phyloP scores from a whole-genome alignment of 139 green algal species.

The Auxenochlorella pyrenoidosa region DNA sequence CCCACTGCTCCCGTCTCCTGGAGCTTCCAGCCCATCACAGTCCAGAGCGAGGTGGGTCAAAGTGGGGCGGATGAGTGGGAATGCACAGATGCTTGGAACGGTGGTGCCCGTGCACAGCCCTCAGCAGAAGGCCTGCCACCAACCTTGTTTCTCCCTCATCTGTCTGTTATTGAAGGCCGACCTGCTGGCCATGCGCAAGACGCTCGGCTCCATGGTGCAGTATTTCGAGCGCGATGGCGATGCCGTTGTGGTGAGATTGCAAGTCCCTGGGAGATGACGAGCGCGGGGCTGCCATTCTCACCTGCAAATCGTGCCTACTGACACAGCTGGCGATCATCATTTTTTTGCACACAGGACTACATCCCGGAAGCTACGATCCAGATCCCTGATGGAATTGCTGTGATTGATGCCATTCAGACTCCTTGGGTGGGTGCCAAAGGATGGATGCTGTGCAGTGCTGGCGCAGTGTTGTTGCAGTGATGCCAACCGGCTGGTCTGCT shows the following conservation, averaged over 20 bases:
- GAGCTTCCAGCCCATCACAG: slow-evolving; percentile 49
- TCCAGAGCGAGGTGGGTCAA: slow-evolving; percentile 47
- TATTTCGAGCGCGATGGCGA: slow-evolving; percentile 65
- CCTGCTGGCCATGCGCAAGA: slow-evolving; percentile 51
- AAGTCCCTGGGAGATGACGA: too few relatives aligned
- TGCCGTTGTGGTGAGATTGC: slow-evolving; percentile 11
- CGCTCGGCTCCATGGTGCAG: slow-evolving; percentile 37
- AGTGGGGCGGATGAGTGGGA: background rate
- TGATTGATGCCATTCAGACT: background rate
- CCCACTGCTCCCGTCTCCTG: slow-evolving; percentile 19
- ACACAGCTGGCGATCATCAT: too few relatives aligned
- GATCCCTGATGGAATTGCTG: background rate
- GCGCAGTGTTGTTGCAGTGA: too few relatives aligned
- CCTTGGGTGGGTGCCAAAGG: slow-evolving; percentile 14
- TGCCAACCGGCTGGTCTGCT: background rate
- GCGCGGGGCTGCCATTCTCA: too few relatives aligned
- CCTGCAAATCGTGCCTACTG: too few relatives aligned
- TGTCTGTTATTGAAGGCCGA: slow-evolving; percentile 40
- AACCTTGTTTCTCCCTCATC: background rate
- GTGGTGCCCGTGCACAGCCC: background rate
- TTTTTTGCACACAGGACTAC: background rate
- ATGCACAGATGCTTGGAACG: too few relatives aligned
- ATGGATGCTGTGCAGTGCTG: background rate
- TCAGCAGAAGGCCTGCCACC: background rate
- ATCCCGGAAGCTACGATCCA: background rate